These are phyloP conservation scores for Colletotrichum orchidophilum DNA, from an alignment of 2,329 filamentous ascomycete species.

Conservation along the genomic window DNA sequence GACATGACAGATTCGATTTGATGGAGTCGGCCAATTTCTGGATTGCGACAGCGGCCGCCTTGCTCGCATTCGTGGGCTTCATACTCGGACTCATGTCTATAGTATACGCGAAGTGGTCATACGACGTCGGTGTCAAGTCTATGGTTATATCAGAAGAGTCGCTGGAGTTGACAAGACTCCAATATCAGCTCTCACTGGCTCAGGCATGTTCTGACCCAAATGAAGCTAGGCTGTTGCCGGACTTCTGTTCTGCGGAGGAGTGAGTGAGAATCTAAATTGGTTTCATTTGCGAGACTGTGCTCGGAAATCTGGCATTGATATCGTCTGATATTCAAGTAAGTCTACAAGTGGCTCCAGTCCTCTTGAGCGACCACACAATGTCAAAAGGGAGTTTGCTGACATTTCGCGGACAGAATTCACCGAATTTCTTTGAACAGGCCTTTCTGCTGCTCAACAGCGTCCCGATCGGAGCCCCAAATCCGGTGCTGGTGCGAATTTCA, in stretches of 20 bases:
- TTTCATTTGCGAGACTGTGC: too few relatives aligned
- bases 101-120: not conserved
- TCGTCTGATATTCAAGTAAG: too few relatives aligned
- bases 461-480: too few relatives aligned
- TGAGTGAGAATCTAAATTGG: too few relatives aligned
- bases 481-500: too few relatives aligned
- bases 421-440: too few relatives aligned
- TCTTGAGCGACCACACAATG: too few relatives aligned
- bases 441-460: too few relatives aligned
- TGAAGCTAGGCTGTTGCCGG: not conserved
- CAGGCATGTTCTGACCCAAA: not conserved
- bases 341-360: too few relatives aligned
- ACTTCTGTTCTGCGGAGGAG: not conserved
- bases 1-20: not conserved
- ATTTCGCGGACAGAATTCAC: too few relatives aligned
- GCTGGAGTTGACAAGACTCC: not conserved
- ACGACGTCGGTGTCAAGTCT: not conserved
- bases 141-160: not conserved
- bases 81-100: not conserved
- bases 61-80: not conserved
- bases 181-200: not conserved
- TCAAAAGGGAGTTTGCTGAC: too few relatives aligned
- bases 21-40: conserved; percentile 9
- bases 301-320: too few relatives aligned
- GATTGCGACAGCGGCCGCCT: not conserved